Evolutionary conservation across 169 alveolate species (phyloP).

Genomic region (Amoebophrya sp.): DNA sequence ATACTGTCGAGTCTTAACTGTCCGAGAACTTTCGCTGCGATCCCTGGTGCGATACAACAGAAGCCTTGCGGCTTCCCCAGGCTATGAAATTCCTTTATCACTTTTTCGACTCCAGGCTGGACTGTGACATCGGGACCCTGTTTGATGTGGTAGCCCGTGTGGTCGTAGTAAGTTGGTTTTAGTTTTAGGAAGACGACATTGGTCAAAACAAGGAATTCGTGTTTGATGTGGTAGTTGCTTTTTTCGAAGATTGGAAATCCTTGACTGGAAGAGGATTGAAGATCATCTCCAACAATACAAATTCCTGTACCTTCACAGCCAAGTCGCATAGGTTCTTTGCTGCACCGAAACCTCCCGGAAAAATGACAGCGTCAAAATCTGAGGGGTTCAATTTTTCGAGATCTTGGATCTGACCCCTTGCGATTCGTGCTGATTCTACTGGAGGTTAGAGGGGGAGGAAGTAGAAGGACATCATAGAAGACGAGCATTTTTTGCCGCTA

Average conservation of each 20-base stretch:
- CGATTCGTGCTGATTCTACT: slow-evolving; percentile 59
- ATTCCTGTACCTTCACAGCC: slow-evolving; percentile 53
- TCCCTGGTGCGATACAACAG: slow-evolving; percentile 56
- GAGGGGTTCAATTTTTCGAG: slow-evolving; percentile 41
- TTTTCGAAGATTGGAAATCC: too few relatives aligned
- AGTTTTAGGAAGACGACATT: too few relatives aligned
- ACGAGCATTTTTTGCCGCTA: too few relatives aligned
- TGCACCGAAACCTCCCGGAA: slow-evolving; percentile 68
- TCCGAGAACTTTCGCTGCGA: slow-evolving; percentile 57
- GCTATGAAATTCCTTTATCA: slow-evolving; percentile 43
- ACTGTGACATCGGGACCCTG: slow-evolving; percentile 58
- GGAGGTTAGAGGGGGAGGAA: too few relatives aligned
- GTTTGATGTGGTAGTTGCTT: too few relatives aligned
- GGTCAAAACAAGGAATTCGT: too few relatives aligned
- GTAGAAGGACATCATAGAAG: too few relatives aligned
- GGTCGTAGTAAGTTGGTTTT: too few relatives aligned
- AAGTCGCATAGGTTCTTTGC: slow-evolving; percentile 58
- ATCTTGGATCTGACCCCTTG: slow-evolving; percentile 54
- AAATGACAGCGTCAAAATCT: slow-evolving; percentile 52
- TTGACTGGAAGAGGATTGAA: too few relatives aligned
- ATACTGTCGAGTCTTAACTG: too few relatives aligned
- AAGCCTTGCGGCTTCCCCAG: slow-evolving; percentile 54
- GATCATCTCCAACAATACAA: too few relatives aligned
- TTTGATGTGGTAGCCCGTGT: too few relatives aligned
- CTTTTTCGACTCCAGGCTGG: slow-evolving; percentile 44